Evolutionary conservation across 768 basidiomycete species (phyloP), one percentile per base, ranked within the genome.

Genomic region (Amylocystis lapponica): DNA sequence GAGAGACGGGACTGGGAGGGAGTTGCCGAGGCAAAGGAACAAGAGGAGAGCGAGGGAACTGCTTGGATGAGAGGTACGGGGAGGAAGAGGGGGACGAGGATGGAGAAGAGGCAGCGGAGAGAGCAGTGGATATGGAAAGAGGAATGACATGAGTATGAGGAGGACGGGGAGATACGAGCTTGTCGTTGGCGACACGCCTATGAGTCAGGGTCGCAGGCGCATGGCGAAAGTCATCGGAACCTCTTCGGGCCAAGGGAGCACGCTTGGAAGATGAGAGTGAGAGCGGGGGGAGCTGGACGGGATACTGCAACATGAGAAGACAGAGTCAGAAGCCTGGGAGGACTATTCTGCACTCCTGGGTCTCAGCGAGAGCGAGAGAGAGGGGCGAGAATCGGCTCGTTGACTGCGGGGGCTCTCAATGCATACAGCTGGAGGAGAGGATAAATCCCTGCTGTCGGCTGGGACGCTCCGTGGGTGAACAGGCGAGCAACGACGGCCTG

Each of bases 271-370:
- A 63, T 17, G 61, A 48, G 49, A 64, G 50, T 49, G 58, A 49
- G 60, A 67, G 50, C 52, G 65, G 43, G 54, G 64, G 43, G 39
- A 63, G 57, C 54, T 59, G 55, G 46, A 62, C 53, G 40, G 64
- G 54, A 41, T 58, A 65, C 57, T 64, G 62, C 63, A 66, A 60
- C 65, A 66, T 66, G 52, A 51, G 51, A 50, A 43, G 45, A 41
- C 41, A 36, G 39, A 26, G 22, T 45, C 39, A 51, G 48, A 19
- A 46, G 44, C 50, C 49, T 33, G 49, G 33, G 23, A 21, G 30
- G 46, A 46, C 49, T 30, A 44, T 39, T 50, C 52, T 51, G 38
- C 48, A 34, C 47, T 46, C 48, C 38, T n/a, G n/a, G 43, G 43
- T 48, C 50, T 49, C 23, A 53, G 53, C 8, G 57, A 52, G 14